Evolutionary conservation across 1,284 basidiomycete species (phyloP), one percentile per base, ranked within the genome.

Genomic region (Malassezia vespertilionis): DNA sequence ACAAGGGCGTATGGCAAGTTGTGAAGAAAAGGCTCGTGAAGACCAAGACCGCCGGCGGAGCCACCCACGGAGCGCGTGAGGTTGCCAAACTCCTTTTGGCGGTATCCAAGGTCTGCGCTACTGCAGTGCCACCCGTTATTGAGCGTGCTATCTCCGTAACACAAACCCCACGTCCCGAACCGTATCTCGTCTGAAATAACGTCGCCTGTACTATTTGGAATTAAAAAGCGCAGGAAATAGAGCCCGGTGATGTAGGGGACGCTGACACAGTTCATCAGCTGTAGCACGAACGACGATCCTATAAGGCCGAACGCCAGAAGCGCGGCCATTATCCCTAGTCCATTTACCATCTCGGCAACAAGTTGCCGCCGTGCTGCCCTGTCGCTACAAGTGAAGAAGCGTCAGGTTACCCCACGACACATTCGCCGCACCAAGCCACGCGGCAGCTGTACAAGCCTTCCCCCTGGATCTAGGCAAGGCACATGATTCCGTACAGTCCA

Each of bases 211-310:
- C 11, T 34, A 14, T 38, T 26, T n/a, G n/a, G 21, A 43, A 33
- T 21, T 22, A 17, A 14, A 36, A 36, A 14, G 6, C 34, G 21
- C 40, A 61, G 42, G 44, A 63, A 63, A 47, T 59, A 58, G 44
- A 63, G 57, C 15, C 57, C 53, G 17, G 56, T 49, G 49, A 63
- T 63, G 53, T 58, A 60, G 8, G 61, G 57, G 39, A 63, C 33
- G 11, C 54, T 52, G 15, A 63, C 37, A n/a, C 59, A 47, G 34
- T 47, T 44, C 18, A 63, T 37, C 26, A 63, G 49, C 50, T 63
- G 59, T 11, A 63, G 48, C 30, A 63, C 56, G 48, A 63, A 60
- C 12, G 61, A 61, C 17, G 57, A 48, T 27, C 61, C 61, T 27
- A 63, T 49, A 41, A 57, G 36, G 5, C 59, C 53, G 53, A 63